Percentiles rank a stretch among this genome's conserved stretches.
phyloP scores from a whole-genome alignment of 495 filamentous ascomycete species.

The Paragyromitra xinjiangensis region DNA sequence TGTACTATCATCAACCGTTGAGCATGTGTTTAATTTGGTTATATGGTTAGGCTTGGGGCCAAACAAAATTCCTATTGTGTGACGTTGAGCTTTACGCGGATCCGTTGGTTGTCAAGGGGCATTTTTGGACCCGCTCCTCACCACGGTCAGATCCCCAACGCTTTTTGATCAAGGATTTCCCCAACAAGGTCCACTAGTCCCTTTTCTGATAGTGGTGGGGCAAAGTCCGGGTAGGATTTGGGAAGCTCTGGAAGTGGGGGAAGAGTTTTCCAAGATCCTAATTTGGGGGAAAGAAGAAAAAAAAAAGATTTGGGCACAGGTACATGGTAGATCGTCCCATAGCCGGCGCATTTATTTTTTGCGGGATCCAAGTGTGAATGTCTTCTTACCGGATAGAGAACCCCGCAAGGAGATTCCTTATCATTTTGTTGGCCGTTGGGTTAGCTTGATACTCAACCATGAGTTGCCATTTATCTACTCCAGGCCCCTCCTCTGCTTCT shows the following conservation, averaged over 20 bases:
- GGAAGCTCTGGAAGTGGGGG: conserved; percentile 22
- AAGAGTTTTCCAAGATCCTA: conserved; percentile 19
- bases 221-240: conserved; percentile 21
- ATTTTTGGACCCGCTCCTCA: conserved; percentile 11
- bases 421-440: conserved; percentile 48
- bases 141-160: conserved; percentile 38
- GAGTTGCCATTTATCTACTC: conserved; percentile 43
- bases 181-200: conserved; percentile 46
- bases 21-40: background rate
- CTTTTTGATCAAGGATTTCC: conserved; percentile 37
- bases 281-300: conserved; percentile 7
- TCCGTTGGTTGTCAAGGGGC: conserved; percentile 38
- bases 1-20: background rate
- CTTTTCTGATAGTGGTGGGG: conserved; percentile 24
- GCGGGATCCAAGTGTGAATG: conserved; percentile 1
- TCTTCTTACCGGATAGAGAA: conserved; percentile 27
- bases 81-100: conserved; percentile 43
- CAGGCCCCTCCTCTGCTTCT: conserved; percentile 31
- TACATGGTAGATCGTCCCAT: conserved; percentile 10
- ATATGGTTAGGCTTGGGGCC: background rate
- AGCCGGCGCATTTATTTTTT: conserved; percentile 6
- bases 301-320: background rate
- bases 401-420: conserved; percentile 45
- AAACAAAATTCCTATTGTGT: conserved; percentile 2
- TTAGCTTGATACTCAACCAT: conserved; percentile 35